Conservation (phyloP, 2,329 filamentous ascomycete species). For the Aureobasidium sp. region DNA sequence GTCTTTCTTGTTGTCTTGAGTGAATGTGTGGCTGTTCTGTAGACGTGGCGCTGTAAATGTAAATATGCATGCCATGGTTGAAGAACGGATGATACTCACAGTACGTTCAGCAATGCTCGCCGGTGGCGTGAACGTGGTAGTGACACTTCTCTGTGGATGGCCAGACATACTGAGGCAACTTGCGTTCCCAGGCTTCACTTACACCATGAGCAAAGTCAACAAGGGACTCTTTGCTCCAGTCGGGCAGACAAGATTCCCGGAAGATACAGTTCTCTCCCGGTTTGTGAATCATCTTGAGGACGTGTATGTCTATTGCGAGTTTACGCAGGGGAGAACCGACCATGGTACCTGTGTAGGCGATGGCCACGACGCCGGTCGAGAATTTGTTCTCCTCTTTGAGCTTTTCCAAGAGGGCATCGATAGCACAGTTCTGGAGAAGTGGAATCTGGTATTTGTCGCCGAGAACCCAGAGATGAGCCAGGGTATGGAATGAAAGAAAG, state of each 20-base stretch:
- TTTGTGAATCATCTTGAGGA: neutral
- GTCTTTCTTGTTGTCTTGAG: neutral
- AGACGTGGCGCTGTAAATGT: neutral
- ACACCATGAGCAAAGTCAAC: neutral
- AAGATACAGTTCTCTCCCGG: neutral
- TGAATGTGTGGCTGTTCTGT: neutral
- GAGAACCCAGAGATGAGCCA: slow-evolving; percentile 11
- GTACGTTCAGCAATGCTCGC: neutral
- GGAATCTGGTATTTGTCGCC: slow-evolving; percentile 14
- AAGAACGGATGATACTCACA: neutral
- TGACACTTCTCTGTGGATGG: neutral
- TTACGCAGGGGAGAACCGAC: neutral
- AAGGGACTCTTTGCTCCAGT: neutral
- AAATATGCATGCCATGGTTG: neutral
- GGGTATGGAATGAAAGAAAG: no score
- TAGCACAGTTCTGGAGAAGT: slow-evolving; percentile 12
- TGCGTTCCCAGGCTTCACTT: neutral
- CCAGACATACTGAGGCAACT: neutral
- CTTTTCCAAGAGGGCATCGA: neutral
- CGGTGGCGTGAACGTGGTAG: neutral
- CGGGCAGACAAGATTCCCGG: fast-evolving
- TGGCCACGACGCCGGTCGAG: neutral
- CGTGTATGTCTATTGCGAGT: slow-evolving; percentile 10
- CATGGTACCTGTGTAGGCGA: slow-evolving; percentile 10
- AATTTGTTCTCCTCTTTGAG: neutral